Evolutionary conservation across 148 eudicot species (phyloP).

Genomic region (Nepenthes mirabilis): DNA sequence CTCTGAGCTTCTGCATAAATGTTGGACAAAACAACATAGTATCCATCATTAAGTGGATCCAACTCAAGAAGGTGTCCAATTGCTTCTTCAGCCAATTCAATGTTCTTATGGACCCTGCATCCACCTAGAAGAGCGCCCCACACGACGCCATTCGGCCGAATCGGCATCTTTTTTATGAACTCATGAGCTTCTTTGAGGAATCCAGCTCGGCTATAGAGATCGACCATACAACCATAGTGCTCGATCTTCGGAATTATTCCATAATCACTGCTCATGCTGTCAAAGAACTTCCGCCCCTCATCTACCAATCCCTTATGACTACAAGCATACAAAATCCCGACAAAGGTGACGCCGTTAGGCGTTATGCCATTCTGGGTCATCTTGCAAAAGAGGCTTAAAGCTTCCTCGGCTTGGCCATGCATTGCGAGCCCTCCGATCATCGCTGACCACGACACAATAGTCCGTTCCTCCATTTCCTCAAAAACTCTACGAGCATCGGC

Average conservation of each 20-base stretch:
- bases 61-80: background rate
- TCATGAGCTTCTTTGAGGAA: slow-evolving; percentile 3
- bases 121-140: slow-evolving; percentile 20
- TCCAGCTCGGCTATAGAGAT: slow-evolving; percentile 5
- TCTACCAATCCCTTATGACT: slow-evolving; percentile 3
- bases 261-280: background rate
- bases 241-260: slow-evolving; percentile 1
- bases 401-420: slow-evolving; percentile 10
- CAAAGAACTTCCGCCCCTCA: slow-evolving; percentile 1
- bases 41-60: slow-evolving; percentile 1
- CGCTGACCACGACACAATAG: slow-evolving; percentile 27
- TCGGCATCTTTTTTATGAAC: slow-evolving; percentile 1
- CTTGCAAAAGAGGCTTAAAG: background rate
- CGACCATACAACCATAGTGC: slow-evolving; percentile 9
- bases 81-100: slow-evolving; percentile 15
- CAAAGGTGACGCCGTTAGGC: slow-evolving; percentile 1
- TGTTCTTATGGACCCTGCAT: slow-evolving; percentile 19
- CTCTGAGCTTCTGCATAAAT: slow-evolving; percentile 10
- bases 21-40: slow-evolving; percentile 1
- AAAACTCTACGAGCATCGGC: slow-evolving; percentile 14
- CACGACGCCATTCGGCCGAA: background rate
- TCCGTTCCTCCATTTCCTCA: slow-evolving; percentile 12
- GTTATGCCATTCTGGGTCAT: slow-evolving; percentile 2
- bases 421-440: slow-evolving; percentile 23
- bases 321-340: slow-evolving; percentile 1